phyloP scores from a whole-genome alignment of 2,329 filamentous ascomycete genomes.

The Incumbomyces lentus region DNA sequence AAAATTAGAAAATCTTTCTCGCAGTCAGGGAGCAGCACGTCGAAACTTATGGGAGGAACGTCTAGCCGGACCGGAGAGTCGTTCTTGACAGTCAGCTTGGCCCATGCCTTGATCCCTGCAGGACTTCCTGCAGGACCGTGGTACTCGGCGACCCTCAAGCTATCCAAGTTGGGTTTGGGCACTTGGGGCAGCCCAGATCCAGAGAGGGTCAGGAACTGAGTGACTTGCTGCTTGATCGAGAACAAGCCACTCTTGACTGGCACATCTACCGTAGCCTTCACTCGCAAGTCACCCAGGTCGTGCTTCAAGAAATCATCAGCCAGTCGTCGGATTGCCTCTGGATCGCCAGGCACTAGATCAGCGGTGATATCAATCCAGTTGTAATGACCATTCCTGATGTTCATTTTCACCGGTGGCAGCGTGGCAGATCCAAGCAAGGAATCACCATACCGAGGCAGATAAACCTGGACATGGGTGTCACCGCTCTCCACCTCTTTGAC shows the following conservation, averaged over 20 bases:
- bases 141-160: conserved; percentile 68
- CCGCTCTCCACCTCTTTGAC: conserved; percentile 65
- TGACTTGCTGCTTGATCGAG: conserved; percentile 66
- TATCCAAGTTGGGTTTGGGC: conserved; percentile 72
- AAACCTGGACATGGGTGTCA: conserved; percentile 62
- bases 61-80: conserved; percentile 66
- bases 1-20: conserved; percentile 61
- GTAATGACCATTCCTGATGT: conserved; percentile 64
- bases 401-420: conserved; percentile 64
- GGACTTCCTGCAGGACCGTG: conserved; percentile 38
- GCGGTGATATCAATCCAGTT: conserved; percentile 72
- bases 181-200: conserved; percentile 60
- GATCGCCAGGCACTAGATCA: conserved; percentile 63
- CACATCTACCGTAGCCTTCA: conserved; percentile 65
- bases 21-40: conserved; percentile 78
- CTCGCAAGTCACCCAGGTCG: conserved; percentile 56
- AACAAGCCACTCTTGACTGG: conserved; percentile 72
- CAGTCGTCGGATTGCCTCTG: conserved; percentile 65
- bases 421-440: conserved; percentile 65
- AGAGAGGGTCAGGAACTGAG: conserved; percentile 41
- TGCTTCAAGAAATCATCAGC: conserved; percentile 85
- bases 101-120: conserved; percentile 68
- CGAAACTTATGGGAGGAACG: conserved; percentile 71
- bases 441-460: conserved; percentile 72
- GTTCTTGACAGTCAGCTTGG: conserved; percentile 62